Evolutionary conservation across 1,139 yeast genomes (phyloP).

Genomic region (Lodderomyces theae): DNA sequence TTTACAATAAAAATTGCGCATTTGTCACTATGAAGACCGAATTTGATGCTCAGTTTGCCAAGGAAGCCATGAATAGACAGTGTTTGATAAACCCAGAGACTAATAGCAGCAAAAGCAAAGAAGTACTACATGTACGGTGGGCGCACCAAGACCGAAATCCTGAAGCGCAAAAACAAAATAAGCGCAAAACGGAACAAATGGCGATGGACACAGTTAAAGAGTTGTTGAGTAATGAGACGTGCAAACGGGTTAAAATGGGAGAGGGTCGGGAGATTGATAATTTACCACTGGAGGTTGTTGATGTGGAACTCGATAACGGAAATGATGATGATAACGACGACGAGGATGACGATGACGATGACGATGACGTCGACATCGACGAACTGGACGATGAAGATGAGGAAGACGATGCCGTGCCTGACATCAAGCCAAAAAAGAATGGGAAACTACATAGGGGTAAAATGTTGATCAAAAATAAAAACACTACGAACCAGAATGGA

Average conservation of each 20-base stretch:
- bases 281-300: slow-evolving; percentile 5
- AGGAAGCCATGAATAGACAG: slow-evolving; percentile 89
- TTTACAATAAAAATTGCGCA: slow-evolving; percentile 67
- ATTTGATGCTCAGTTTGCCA: slow-evolving; percentile 84
- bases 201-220: slow-evolving; percentile 34
- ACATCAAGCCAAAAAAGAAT: background rate
- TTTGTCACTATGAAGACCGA: slow-evolving; percentile 73
- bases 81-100: slow-evolving; percentile 34
- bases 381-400: slow-evolving; percentile 7
- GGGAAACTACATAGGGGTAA: background rate
- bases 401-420: slow-evolving; percentile 1
- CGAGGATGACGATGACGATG: slow-evolving; percentile 10
- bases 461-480: background rate
- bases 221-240: slow-evolving; percentile 19
- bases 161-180: slow-evolving; percentile 47
- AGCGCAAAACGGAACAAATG: slow-evolving; percentile 35
- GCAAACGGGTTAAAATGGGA: slow-evolving; percentile 9
- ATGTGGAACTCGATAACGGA: slow-evolving; percentile 16
- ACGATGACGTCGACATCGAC: no score
- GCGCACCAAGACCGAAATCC: slow-evolving; percentile 89
- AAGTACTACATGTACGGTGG: slow-evolving; percentile 76
- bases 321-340: slow-evolving; percentile 9
- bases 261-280: slow-evolving; percentile 1
- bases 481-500: no score
- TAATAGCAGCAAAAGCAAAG: slow-evolving; percentile 29